A percentile compares a stretch with the other conserved stretches of the same genome.
These are phyloP conservation scores for Trypanosoma avium DNA, from an alignment of 208 protist species.

Conservation along the genomic window DNA sequence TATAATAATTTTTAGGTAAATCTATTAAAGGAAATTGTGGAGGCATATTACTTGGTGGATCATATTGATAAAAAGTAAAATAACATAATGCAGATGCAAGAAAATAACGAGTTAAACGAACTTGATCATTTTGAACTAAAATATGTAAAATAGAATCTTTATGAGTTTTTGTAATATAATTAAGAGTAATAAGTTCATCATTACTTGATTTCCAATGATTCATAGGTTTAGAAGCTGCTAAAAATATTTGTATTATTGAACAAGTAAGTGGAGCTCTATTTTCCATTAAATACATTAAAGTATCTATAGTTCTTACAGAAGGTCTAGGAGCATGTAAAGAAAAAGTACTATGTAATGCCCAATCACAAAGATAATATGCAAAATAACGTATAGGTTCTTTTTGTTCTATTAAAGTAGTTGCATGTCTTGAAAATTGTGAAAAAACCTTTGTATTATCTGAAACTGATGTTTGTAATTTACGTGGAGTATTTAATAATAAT, in stretches of 20 bases:
- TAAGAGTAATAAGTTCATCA: slow-evolving; percentile 27
- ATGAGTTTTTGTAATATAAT: slow-evolving; percentile 49
- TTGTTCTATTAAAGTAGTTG: neutral
- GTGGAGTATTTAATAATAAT: neutral
- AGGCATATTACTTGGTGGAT: slow-evolving; percentile 41
- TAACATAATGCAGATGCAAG: slow-evolving; percentile 60
- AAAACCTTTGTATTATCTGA: neutral
- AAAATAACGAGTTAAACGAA: slow-evolving; percentile 75
- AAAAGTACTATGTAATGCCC: slow-evolving; percentile 68
- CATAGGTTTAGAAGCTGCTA: slow-evolving; percentile 38
- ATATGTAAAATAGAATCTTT: slow-evolving; percentile 72
- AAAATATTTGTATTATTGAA: slow-evolving; percentile 67
- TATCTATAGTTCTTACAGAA: slow-evolving; percentile 57
- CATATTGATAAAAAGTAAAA: slow-evolving; percentile 50
- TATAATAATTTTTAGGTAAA: neutral
- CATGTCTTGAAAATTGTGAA: neutral
- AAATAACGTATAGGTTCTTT: slow-evolving; percentile 16
- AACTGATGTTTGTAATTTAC: neutral
- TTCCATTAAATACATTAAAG: slow-evolving; percentile 64
- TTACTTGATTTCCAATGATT: slow-evolving; percentile 29
- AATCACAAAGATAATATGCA: slow-evolving; percentile 51
- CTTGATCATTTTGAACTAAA: slow-evolving; percentile 78
- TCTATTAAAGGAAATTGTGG: slow-evolving; percentile 36
- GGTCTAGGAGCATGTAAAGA: slow-evolving; percentile 66
- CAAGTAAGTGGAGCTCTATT: slow-evolving; percentile 59